These are phyloP conservation scores for Kandelia obovata DNA, from an alignment of 345 rosid species.

Conservation along the genomic window DNA sequence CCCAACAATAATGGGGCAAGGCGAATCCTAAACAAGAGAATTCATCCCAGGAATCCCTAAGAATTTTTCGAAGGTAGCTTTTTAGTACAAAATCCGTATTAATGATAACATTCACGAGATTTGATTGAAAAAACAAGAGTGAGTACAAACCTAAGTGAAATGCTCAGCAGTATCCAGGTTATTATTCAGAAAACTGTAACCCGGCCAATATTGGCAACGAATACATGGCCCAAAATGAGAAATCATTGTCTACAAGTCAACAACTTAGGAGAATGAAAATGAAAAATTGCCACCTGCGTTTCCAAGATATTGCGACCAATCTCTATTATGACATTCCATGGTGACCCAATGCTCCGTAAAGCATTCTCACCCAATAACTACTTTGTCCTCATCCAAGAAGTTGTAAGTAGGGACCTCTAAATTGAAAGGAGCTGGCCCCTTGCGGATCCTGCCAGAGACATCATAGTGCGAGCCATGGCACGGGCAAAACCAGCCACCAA, in stretches of 20 bases:
- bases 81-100: too few relatives aligned
- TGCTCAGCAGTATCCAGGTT: conserved; percentile 19
- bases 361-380: conserved; percentile 62
- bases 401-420: conserved; percentile 87
- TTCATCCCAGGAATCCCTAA: neutral
- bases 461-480: conserved; percentile 97
- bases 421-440: conserved; percentile 93
- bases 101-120: neutral
- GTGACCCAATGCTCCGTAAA: conserved; percentile 12
- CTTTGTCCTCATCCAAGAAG: conserved; percentile 83
- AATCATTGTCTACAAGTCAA: conserved; percentile 13
- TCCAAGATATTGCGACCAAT: conserved; percentile 18
- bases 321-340: conserved; percentile 21
- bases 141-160: neutral
- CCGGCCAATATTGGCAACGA: conserved; percentile 17
- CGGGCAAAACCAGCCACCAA: conserved; percentile 96
- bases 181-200: conserved; percentile 32
- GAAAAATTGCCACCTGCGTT: conserved; percentile 12
- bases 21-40: neutral
- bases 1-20: neutral
- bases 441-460: conserved; percentile 86
- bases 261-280: conserved; percentile 10
- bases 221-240: conserved; percentile 15
- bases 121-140: neutral
- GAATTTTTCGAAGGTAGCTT: too few relatives aligned